Evolutionary conservation across 768 basidiomycete species (phyloP).

Genomic region (Termitomyces sp.): DNA sequence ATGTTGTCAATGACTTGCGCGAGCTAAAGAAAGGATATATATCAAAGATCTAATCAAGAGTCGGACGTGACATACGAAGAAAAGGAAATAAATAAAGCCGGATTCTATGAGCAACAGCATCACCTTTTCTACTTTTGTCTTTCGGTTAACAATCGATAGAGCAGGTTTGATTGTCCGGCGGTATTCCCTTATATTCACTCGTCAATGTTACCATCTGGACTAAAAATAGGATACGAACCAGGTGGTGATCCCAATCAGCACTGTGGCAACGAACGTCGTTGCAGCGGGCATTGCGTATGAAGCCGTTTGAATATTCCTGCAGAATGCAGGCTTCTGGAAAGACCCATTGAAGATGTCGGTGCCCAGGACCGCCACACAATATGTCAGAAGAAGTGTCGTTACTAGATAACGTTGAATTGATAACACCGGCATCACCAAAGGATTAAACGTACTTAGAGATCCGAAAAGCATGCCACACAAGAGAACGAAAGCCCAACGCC

Average conservation of each 20-base stretch:
- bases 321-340: constrained; percentile 8
- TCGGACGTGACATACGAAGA: constrained; percentile 1
- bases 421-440: no score
- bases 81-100: constrained; percentile 7
- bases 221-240: no score
- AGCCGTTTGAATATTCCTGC: constrained; percentile 5
- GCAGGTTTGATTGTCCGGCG: background rate
- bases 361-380: constrained; percentile 3
- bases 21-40: background rate
- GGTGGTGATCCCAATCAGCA: constrained; percentile 2
- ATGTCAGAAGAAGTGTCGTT: constrained; percentile 2
- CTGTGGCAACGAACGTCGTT: constrained; percentile 6
- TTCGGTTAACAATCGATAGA: background rate
- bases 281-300: constrained; percentile 1
- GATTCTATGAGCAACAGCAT: constrained; percentile 6
- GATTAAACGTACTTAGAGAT: background rate
- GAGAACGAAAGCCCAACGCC: background rate
- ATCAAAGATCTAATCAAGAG: background rate
- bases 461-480: background rate
- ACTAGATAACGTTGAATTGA: no score
- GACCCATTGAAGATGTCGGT: constrained; percentile 7
- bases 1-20: constrained; percentile 4
- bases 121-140: background rate
- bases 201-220: no score
- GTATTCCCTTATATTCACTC: background rate